Evolutionary conservation across 768 basidiomycete genomes (phyloP).

Genomic region (Lactarius evosmus): DNA sequence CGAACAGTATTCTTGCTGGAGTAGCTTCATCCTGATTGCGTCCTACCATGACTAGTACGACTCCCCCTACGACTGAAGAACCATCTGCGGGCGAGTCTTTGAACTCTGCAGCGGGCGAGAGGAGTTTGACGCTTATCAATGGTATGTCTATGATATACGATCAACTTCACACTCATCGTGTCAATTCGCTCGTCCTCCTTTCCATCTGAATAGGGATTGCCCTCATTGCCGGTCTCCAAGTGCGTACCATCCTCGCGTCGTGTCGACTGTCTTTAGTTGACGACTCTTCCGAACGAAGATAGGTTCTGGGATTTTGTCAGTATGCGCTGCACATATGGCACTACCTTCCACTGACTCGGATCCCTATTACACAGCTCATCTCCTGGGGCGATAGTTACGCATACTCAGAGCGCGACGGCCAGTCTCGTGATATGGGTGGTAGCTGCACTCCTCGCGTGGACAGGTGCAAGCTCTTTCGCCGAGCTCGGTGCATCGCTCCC

Average conservation of each 20-base stretch:
- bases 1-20: neutral
- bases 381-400: conserved; percentile 12
- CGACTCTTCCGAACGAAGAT: neutral
- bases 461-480: conserved; percentile 13
- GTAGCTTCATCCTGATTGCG: neutral
- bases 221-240: conserved; percentile 15
- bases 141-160: neutral
- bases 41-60: neutral
- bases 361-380: neutral
- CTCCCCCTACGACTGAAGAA: neutral
- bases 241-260: neutral
- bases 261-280: neutral
- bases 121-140: conserved; percentile 3
- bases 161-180: neutral
- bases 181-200: neutral
- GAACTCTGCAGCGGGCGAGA: conserved; percentile 7
- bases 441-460: conserved; percentile 10
- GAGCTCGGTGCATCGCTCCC: conserved; percentile 16
- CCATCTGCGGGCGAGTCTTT: neutral
- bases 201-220: conserved; percentile 1
- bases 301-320: conserved; percentile 19
- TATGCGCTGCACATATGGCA: neutral
- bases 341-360: neutral
- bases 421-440: conserved; percentile 5
- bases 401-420: conserved; percentile 7